Evolutionary conservation across 2,329 filamentous ascomycete genomes (phyloP).

Genomic region (Stenocarpella maydis): DNA sequence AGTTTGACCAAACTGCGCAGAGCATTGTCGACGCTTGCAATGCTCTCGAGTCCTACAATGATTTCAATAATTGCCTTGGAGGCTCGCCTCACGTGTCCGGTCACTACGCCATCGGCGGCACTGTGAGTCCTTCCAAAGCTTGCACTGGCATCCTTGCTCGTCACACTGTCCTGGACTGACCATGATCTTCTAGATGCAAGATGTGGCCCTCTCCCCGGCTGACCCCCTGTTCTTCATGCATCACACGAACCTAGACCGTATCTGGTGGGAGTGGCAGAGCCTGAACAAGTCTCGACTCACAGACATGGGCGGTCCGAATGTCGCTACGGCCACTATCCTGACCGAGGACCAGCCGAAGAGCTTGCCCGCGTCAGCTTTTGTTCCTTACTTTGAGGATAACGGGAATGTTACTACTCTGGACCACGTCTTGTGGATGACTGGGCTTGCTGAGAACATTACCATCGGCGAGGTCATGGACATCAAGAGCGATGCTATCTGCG

Average conservation of each 20-base stretch:
- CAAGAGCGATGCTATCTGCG: neutral
- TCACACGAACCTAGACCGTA: constrained; percentile 42
- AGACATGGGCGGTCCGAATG: neutral
- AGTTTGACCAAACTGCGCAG: neutral
- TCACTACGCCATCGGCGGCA: neutral
- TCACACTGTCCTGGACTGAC: neutral
- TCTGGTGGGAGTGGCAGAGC: constrained; percentile 44
- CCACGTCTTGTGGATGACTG: constrained; percentile 34
- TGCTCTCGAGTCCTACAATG: neutral
- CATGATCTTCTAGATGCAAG: neutral
- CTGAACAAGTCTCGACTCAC: neutral
- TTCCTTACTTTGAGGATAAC: constrained; percentile 19
- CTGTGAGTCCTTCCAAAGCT: neutral
- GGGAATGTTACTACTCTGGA: constrained; percentile 32
- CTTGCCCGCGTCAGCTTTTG: neutral
- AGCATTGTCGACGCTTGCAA: neutral
- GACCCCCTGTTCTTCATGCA: constrained; percentile 43
- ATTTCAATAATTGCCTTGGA: neutral
- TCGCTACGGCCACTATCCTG: neutral
- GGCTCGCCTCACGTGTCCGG: neutral
- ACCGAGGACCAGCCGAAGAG: neutral
- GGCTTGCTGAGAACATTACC: constrained; percentile 34
- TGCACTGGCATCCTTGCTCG: neutral
- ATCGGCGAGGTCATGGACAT: constrained; percentile 37
- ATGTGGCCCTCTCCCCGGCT: constrained; percentile 41